These are phyloP conservation scores for Hura crepitans DNA, from an alignment of 441 rosid genomes.

Conservation along the genomic window DNA sequence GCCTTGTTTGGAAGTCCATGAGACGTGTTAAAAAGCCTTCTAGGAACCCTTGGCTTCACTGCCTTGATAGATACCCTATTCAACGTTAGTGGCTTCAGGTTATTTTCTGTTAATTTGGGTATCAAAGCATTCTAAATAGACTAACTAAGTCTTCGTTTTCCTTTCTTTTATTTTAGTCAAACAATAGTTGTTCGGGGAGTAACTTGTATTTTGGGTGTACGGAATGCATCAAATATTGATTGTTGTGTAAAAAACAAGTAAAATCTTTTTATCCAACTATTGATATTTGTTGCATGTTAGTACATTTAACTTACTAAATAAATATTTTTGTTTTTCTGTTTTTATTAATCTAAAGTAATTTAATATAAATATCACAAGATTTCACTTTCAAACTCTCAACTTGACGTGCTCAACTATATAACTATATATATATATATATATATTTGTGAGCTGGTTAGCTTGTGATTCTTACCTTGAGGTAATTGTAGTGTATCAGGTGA, in stretches of 20 bases:
- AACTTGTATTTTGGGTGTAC: no score
- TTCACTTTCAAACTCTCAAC: neutral
- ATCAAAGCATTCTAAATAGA: neutral
- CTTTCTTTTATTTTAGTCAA: neutral
- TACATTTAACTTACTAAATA: no score
- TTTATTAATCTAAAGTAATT: neutral
- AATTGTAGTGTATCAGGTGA: no score
- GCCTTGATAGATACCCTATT: slow-evolving; percentile 59
- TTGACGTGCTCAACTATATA: no score
- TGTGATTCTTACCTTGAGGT: no score
- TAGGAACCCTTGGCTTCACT: slow-evolving; percentile 70
- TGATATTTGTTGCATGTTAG: no score
- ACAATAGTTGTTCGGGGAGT: no score
- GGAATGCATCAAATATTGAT: no score
- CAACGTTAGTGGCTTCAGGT: neutral
- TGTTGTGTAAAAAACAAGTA: no score
- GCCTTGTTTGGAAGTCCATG: slow-evolving; percentile 75
- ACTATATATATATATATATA: neutral
- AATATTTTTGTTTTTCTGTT: no score
- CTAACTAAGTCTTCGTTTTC: neutral
- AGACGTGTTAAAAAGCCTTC: slow-evolving; percentile 56
- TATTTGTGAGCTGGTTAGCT: no score
- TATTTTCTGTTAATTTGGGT: neutral
- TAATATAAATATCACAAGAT: neutral
- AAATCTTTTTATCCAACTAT: no score